Percentiles rank a stretch among this genome's conserved stretches.
These are phyloP conservation scores for Pterulicium gracile DNA, from an alignment of 1,284 basidiomycete species.

Conservation along the genomic window DNA sequence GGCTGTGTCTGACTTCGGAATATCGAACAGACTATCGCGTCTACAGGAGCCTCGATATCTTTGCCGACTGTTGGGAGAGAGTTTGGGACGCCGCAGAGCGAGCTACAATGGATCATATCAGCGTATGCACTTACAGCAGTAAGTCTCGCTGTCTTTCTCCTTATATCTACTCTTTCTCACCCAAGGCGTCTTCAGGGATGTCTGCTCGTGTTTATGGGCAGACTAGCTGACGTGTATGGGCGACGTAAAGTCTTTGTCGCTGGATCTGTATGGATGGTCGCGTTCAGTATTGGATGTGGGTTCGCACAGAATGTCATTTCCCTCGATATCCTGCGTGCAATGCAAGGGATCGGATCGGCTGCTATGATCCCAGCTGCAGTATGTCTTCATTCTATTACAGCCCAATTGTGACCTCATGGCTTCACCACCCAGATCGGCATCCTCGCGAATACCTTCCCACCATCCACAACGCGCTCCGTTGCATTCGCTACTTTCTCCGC, in stretches of 20 bases:
- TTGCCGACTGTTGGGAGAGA: conserved; percentile 42
- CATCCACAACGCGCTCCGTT: conserved; percentile 20
- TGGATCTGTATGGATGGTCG: conserved; percentile 27
- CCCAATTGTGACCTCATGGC: background rate
- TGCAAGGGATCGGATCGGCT: conserved; percentile 24
- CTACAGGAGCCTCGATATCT: conserved; percentile 24
- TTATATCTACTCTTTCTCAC: conserved; percentile 4
- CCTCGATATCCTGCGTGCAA: conserved; percentile 18
- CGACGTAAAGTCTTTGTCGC: conserved; percentile 39
- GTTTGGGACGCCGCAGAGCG: conserved; percentile 29
- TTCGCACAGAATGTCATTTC: conserved; percentile 18
- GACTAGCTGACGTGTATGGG: conserved; percentile 51
- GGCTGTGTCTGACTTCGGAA: background rate
- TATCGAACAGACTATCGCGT: background rate
- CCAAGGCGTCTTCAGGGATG: conserved; percentile 33
- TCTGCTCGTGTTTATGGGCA: conserved; percentile 44
- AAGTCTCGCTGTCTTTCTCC: conserved; percentile 6
- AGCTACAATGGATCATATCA: conserved; percentile 51
- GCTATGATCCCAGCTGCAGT: conserved; percentile 24
- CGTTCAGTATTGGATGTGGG: conserved; percentile 29
- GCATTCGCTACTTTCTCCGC: conserved; percentile 33
- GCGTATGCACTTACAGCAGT: conserved; percentile 40
- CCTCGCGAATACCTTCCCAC: conserved; percentile 29
- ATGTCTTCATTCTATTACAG: too few species aligned
- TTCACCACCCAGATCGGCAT: conserved; percentile 24